These are phyloP conservation scores for Didymella exigua DNA, from an alignment of 2,329 filamentous ascomycete genomes.

Conservation along the genomic window DNA sequence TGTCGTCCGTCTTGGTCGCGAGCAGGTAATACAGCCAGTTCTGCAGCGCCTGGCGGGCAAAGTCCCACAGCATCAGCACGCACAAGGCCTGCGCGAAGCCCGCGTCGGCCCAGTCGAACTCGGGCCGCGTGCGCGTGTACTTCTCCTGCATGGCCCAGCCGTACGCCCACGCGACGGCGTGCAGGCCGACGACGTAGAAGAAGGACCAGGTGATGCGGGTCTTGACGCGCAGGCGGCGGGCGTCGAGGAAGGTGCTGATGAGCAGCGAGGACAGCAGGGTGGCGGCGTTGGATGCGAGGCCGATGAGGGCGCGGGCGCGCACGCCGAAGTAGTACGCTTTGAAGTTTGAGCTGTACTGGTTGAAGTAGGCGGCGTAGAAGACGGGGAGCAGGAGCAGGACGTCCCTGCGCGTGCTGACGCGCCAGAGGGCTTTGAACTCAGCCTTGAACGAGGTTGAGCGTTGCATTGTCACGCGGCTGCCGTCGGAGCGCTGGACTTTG, in stretches of 20 bases:
- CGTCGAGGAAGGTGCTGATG: conserved; percentile 55
- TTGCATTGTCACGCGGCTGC: conserved; percentile 47
- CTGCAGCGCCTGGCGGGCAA: conserved; percentile 59
- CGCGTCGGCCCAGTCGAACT: conserved; percentile 48
- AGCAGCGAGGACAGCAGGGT: conserved; percentile 53
- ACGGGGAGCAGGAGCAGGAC: conserved; percentile 51
- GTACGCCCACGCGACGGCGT: conserved; percentile 59
- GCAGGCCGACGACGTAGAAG: conserved; percentile 54
- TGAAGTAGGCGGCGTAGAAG: conserved; percentile 55
- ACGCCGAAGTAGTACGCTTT: conserved; percentile 57
- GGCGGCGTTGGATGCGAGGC: conserved; percentile 52
- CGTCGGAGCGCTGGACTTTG: conserved; percentile 52
- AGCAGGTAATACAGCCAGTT: conserved; percentile 64
- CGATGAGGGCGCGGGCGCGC: conserved; percentile 55
- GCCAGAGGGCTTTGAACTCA: conserved; percentile 49
- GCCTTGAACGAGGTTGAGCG: conserved; percentile 49
- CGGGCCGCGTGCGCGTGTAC: conserved; percentile 52
- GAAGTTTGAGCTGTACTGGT: conserved; percentile 56
- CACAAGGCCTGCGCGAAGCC: conserved; percentile 58
- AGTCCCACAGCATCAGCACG: conserved; percentile 57
- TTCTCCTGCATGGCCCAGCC: conserved; percentile 61
- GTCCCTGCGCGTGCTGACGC: conserved; percentile 35
- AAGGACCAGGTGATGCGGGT: conserved; percentile 53
- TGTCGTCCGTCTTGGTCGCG: conserved; percentile 61
- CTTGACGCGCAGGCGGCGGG: conserved; percentile 47